Evolutionary conservation across 306 rosid genomes (phyloP).

Genomic region (Cicer judaicum): DNA sequence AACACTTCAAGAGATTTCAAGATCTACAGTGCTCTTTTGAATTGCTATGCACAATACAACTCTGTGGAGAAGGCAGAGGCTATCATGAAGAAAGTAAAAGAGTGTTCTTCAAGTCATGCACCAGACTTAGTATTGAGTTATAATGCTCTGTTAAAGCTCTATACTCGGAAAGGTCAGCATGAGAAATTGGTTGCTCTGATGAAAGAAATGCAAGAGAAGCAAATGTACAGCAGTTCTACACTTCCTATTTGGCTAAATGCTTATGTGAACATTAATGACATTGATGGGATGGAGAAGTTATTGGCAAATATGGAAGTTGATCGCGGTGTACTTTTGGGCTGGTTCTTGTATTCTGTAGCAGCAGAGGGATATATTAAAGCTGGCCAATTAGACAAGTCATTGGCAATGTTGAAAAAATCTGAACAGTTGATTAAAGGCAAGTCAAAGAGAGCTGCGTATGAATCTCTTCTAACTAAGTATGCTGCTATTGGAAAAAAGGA

Average conservation of each 20-base stretch:
- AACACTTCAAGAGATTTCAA: slow-evolving; percentile 48
- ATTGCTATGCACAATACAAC: slow-evolving; percentile 58
- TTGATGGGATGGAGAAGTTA: slow-evolving; percentile 56
- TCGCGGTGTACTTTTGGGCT: slow-evolving; percentile 35
- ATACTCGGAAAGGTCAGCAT: slow-evolving; percentile 50
- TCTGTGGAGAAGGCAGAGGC: slow-evolving; percentile 58
- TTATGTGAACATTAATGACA: slow-evolving; percentile 43
- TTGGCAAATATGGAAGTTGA: slow-evolving; percentile 55
- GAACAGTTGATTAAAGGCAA: slow-evolving; percentile 44
- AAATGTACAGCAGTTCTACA: slow-evolving; percentile 42
- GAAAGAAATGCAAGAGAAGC: slow-evolving; percentile 59
- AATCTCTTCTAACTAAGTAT: slow-evolving; percentile 52
- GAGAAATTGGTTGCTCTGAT: slow-evolving; percentile 52
- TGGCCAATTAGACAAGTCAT: slow-evolving; percentile 52
- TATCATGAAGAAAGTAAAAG: slow-evolving; percentile 54
- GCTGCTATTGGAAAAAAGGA: slow-evolving; percentile 52
- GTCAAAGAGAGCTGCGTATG: slow-evolving; percentile 49
- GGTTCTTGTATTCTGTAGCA: slow-evolving; percentile 49
- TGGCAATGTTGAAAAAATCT: slow-evolving; percentile 52
- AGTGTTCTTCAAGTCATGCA: slow-evolving; percentile 37
- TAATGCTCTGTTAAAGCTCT: slow-evolving; percentile 57
- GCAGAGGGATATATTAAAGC: slow-evolving; percentile 64
- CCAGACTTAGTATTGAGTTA: slow-evolving; percentile 32
- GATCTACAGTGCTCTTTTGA: slow-evolving; percentile 63
- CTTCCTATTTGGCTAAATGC: slow-evolving; percentile 51